These are phyloP conservation scores for Aspergillus panamensis DNA, from an alignment of 495 filamentous ascomycete genomes.

Conservation along the genomic window DNA sequence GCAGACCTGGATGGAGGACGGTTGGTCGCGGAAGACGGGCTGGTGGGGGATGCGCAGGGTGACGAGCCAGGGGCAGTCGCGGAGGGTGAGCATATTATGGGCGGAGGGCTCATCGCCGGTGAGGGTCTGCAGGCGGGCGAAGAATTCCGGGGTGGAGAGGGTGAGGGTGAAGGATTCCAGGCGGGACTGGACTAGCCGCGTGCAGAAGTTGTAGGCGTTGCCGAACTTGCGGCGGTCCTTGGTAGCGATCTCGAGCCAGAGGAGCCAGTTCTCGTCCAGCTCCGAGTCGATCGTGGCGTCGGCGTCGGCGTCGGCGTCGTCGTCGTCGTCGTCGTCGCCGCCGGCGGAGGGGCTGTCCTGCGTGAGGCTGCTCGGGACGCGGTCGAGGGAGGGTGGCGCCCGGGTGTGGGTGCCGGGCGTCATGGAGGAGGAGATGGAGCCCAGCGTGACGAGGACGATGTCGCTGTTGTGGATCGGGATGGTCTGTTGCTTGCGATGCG, in stretches of 20 bases:
- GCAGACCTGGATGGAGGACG: constrained; percentile 27
- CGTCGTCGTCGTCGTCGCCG: constrained; percentile 2
- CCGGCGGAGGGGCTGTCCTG: constrained; percentile 27
- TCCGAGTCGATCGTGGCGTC: constrained; percentile 16
- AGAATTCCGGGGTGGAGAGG: constrained; percentile 29
- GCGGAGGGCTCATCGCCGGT: constrained; percentile 30
- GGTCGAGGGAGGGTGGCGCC: constrained; percentile 19
- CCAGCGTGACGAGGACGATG: constrained; percentile 31
- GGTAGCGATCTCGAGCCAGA: constrained; percentile 29
- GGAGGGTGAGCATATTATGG: constrained; percentile 32
- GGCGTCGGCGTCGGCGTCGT: too few relatives aligned
- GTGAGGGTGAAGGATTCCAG: constrained; percentile 44
- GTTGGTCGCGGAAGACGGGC: constrained; percentile 38
- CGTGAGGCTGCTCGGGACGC: constrained; percentile 22
- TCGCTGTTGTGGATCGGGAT: constrained; percentile 25
- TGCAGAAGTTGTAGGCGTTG: constrained; percentile 42
- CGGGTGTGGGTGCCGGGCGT: constrained; percentile 24
- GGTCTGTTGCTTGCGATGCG: constrained; percentile 3
- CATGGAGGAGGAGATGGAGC: constrained; percentile 28
- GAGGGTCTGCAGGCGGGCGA: constrained; percentile 25
- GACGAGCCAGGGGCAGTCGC: constrained; percentile 37
- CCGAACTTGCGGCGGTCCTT: constrained; percentile 31
- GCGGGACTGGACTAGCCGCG: constrained; percentile 30
- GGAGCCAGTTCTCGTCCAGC: constrained; percentile 34
- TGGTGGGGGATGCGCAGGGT: constrained; percentile 37